These are phyloP conservation scores for Micromonas commoda DNA, from an alignment of 139 green algal species.

Conservation along the genomic window DNA sequence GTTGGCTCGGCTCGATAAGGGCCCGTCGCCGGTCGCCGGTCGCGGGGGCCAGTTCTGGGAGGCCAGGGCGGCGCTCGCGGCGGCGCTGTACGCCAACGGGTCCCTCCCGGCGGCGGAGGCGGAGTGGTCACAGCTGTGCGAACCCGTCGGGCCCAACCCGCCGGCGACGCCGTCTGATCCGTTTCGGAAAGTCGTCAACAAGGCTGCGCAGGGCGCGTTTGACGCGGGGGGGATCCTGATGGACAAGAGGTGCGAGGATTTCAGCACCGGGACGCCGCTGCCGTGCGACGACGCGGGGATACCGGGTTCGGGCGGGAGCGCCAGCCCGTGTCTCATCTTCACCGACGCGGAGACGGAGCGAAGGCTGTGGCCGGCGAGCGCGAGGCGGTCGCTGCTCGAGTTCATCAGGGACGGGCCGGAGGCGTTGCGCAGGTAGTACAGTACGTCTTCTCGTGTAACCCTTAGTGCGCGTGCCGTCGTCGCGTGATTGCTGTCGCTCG, in stretches of 20 bases:
- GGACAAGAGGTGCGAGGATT: slow-evolving; percentile 23
- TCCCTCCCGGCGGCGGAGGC: background rate
- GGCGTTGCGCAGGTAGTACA: too few species aligned
- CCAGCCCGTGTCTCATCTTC: slow-evolving; percentile 9
- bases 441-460: too few species aligned
- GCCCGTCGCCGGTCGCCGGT: background rate
- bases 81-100: background rate
- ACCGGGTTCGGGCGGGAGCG: background rate
- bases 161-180: background rate
- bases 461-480: too few species aligned
- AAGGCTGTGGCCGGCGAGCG: slow-evolving; percentile 13
- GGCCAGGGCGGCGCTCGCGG: slow-evolving; percentile 3
- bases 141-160: background rate
- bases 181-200: background rate
- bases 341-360: background rate
- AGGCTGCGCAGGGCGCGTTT: background rate
- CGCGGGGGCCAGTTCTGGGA: slow-evolving; percentile 16
- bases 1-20: slow-evolving; percentile 1
- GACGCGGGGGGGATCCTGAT: slow-evolving; percentile 8
- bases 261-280: background rate
- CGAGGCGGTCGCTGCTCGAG: background rate
- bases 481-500: too few species aligned
- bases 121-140: background rate
- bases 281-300: slow-evolving; percentile 26
- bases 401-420: background rate